Evolutionary conservation across 2,329 filamentous ascomycete genomes (phyloP).

Genomic region (Penicillium verrucosum): DNA sequence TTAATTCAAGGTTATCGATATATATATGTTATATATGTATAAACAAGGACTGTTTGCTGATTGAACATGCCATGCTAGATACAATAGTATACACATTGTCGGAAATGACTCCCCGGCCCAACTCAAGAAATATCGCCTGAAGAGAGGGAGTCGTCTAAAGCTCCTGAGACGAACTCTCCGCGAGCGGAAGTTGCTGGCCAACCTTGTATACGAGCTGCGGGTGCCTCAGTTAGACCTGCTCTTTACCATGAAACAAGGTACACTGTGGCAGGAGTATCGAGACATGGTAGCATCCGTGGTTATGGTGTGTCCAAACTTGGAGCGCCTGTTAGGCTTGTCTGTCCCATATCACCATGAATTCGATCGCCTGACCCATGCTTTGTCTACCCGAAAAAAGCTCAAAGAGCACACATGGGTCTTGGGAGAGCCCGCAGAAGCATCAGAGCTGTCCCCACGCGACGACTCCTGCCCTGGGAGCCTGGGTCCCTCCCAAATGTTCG

Average conservation of each 20-base stretch:
- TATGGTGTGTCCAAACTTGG: slow-evolving; percentile 57
- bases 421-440: slow-evolving; percentile 43
- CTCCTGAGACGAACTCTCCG: slow-evolving; percentile 54
- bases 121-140: slow-evolving; percentile 49
- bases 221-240: slow-evolving; percentile 49
- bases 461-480: slow-evolving; percentile 43
- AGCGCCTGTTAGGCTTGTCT: slow-evolving; percentile 53
- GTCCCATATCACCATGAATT: slow-evolving; percentile 54
- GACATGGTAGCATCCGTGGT: slow-evolving; percentile 56
- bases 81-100: slow-evolving; percentile 49
- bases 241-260: slow-evolving; percentile 39
- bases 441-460: slow-evolving; percentile 37
- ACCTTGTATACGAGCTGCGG: slow-evolving; percentile 53
- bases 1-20: neutral
- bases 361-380: slow-evolving; percentile 54
- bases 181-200: slow-evolving; percentile 50
- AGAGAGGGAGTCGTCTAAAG: slow-evolving; percentile 51
- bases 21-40: too few species aligned
- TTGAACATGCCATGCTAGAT: slow-evolving; percentile 34
- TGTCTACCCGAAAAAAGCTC: slow-evolving; percentile 54
- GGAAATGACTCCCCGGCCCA: slow-evolving; percentile 47
- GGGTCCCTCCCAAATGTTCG: slow-evolving; percentile 49
- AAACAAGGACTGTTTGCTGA: neutral
- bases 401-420: slow-evolving; percentile 58
- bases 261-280: slow-evolving; percentile 48